These are phyloP conservation scores for Phaeoacremonium minimum DNA, from an alignment of 2,329 filamentous ascomycete genomes.

Conservation along the genomic window DNA sequence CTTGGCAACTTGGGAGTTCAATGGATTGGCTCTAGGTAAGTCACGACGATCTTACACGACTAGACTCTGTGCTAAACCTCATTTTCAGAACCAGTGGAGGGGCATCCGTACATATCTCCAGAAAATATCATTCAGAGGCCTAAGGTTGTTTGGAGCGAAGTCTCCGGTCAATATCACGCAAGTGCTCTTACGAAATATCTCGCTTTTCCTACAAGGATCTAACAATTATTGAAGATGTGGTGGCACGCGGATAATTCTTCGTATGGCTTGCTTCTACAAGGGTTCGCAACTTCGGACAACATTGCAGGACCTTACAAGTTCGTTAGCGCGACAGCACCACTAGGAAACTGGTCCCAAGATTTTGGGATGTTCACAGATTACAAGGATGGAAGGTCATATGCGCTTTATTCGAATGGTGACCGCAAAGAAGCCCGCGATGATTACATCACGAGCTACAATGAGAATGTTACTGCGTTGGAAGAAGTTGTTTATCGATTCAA, in stretches of 20 bases:
- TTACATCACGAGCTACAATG: conserved; percentile 47
- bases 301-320: conserved; percentile 47
- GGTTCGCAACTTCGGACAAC: conserved; percentile 42
- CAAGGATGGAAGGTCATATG: conserved; percentile 48
- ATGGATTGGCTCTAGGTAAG: conserved; percentile 51
- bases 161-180: conserved; percentile 52
- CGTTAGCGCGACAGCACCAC: conserved; percentile 43
- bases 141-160: conserved; percentile 56
- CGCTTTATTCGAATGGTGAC: conserved; percentile 54
- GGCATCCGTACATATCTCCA: conserved; percentile 49
- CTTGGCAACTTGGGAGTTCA: conserved; percentile 53
- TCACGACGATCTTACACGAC: too few species aligned
- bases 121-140: conserved; percentile 57
- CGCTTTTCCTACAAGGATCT: conserved; percentile 3
- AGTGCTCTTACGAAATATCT: conserved; percentile 10
- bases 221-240: conserved; percentile 27
- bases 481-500: conserved; percentile 52
- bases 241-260: conserved; percentile 55
- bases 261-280: conserved; percentile 50
- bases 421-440: conserved; percentile 45
- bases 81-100: conserved; percentile 43
- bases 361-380: conserved; percentile 54
- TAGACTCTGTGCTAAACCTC: too few species aligned
- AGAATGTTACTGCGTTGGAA: conserved; percentile 41
- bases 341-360: conserved; percentile 57